Evolutionary conservation across 2,329 filamentous ascomycete species (phyloP).

Genomic region (Aspergillus vadensis): DNA sequence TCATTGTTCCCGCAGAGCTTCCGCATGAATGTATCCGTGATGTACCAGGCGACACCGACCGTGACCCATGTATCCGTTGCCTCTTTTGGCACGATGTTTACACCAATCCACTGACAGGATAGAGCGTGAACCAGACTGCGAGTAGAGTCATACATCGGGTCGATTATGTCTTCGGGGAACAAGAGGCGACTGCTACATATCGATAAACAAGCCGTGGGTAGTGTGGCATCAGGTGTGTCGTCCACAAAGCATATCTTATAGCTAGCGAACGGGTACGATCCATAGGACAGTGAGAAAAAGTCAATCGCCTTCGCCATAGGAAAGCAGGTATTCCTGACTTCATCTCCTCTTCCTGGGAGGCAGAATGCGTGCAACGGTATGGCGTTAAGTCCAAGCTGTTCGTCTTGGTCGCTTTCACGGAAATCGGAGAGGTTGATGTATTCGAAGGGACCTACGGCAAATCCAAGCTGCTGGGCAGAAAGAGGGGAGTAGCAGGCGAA

Average conservation of each 20-base stretch:
- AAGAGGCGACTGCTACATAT: conserved; percentile 85
- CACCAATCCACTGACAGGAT: conserved; percentile 90
- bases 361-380: conserved; percentile 91
- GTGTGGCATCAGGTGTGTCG: conserved; percentile 74
- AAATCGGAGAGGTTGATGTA: conserved; percentile 87
- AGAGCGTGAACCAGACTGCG: conserved; percentile 79
- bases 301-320: conserved; percentile 86
- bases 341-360: conserved; percentile 76
- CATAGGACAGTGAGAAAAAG: conserved; percentile 83
- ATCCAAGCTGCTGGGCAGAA: conserved; percentile 85
- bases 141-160: conserved; percentile 79
- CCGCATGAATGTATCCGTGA: conserved; percentile 91
- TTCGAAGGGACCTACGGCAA: conserved; percentile 93
- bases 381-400: conserved; percentile 83
- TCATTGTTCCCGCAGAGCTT: conserved; percentile 92
- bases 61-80: conserved; percentile 84
- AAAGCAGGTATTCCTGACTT: conserved; percentile 83
- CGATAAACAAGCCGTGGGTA: conserved; percentile 78
- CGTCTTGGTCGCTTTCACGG: conserved; percentile 86
- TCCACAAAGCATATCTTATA: conserved; percentile 96
- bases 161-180: conserved; percentile 81
- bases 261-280: conserved; percentile 85
- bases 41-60: conserved; percentile 87
- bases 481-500: conserved; percentile 77
- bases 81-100: conserved; percentile 84